Evolutionary conservation across 2,329 filamentous ascomycete genomes (phyloP).

Genomic region (Leptographium radiaticola): DNA sequence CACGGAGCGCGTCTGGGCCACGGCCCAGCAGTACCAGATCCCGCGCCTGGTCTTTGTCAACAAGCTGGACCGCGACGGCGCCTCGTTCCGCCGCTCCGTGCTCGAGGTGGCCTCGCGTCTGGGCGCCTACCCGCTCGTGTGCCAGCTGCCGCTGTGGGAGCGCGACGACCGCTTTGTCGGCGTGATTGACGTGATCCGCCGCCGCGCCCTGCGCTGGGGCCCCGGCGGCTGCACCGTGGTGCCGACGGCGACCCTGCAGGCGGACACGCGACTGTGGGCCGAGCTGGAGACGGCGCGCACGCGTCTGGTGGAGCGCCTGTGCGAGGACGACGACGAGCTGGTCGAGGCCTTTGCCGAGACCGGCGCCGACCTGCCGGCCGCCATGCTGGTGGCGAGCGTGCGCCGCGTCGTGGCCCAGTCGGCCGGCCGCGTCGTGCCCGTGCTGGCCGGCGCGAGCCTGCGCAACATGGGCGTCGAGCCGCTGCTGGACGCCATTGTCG

Average conservation of each 20-base stretch:
- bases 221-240: conserved; percentile 19
- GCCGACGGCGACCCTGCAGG: conserved; percentile 25
- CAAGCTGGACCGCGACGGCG: conserved; percentile 74
- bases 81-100: conserved; percentile 71
- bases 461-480: conserved; percentile 90
- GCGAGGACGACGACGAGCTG: conserved; percentile 76
- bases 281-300: conserved; percentile 67
- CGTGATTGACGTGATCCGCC: conserved; percentile 69
- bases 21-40: conserved; percentile 74
- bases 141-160: conserved; percentile 91
- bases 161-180: conserved; percentile 64
- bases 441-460: conserved; percentile 88
- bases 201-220: conserved; percentile 63
- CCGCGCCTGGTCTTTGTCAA: conserved; percentile 74
- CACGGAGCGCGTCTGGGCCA: conserved; percentile 91
- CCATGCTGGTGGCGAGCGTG: conserved; percentile 59
- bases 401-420: conserved; percentile 56
- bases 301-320: conserved; percentile 69
- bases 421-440: conserved; percentile 63
- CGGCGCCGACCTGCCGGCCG: conserved; percentile 58
- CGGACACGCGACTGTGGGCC: conserved; percentile 40
- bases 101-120: conserved; percentile 73
- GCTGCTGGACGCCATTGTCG: conserved; percentile 74
- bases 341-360: conserved; percentile 73
- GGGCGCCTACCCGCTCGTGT: conserved; percentile 76